A percentile compares a stretch with the other conserved stretches of the same genome.
These are phyloP conservation scores for Pisolithus orientalis DNA, from an alignment of 768 basidiomycete species.

Conservation along the genomic window DNA sequence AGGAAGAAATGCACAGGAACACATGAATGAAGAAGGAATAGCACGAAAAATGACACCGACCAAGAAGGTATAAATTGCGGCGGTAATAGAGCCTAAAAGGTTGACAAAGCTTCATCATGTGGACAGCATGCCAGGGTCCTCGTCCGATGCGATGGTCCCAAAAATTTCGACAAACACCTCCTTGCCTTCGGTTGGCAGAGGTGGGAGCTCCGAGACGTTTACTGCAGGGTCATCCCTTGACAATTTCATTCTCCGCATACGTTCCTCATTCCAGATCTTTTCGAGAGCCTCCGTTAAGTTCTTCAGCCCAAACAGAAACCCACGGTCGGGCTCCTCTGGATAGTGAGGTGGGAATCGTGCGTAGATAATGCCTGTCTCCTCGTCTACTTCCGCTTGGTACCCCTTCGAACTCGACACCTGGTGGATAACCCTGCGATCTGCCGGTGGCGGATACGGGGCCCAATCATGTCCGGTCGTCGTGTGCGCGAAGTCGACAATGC, in stretches of 20 bases:
- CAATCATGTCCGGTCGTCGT: constrained; percentile 95
- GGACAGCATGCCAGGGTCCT: constrained; percentile 74
- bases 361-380: constrained; percentile 74
- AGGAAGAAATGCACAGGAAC: background rate
- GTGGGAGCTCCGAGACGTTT: constrained; percentile 48
- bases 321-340: constrained; percentile 83
- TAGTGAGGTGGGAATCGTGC: constrained; percentile 95
- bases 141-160: constrained; percentile 37
- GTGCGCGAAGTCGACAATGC: constrained; percentile 97
- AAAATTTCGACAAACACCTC: constrained; percentile 79
- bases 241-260: constrained; percentile 58
- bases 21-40: background rate
- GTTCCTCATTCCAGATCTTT: constrained; percentile 84
- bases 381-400: constrained; percentile 78
- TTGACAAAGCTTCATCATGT: constrained; percentile 34
- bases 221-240: constrained; percentile 50
- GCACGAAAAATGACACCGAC: background rate
- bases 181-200: constrained; percentile 64
- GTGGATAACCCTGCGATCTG: constrained; percentile 32
- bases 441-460: constrained; percentile 52
- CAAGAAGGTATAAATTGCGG: constrained; percentile 1
- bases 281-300: constrained; percentile 72
- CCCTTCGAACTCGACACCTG: constrained; percentile 60
- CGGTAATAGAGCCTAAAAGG: background rate
- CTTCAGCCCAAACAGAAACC: constrained; percentile 88